Evolutionary conservation across 2,329 filamentous ascomycete genomes (phyloP).

Genomic region (Tolypocladium sp.): DNA sequence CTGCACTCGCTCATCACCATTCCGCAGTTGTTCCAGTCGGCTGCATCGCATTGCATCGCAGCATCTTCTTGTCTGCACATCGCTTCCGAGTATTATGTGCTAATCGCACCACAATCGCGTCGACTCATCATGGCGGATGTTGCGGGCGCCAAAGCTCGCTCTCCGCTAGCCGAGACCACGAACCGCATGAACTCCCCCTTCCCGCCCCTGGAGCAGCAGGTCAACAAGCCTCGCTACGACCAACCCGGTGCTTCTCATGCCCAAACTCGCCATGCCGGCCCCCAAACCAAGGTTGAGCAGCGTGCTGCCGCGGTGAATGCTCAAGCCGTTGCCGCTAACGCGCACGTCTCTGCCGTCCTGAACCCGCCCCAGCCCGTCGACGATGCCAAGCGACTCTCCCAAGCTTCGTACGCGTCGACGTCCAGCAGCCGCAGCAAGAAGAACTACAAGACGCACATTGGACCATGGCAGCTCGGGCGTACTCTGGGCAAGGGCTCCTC

Average conservation of each 20-base stretch:
- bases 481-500: constrained; percentile 86
- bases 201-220: constrained; percentile 15
- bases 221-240: constrained; percentile 20
- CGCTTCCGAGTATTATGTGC: constrained; percentile 22
- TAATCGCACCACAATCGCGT: constrained; percentile 15
- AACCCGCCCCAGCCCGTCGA: constrained; percentile 20
- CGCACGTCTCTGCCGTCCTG: constrained; percentile 13
- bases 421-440: constrained; percentile 29
- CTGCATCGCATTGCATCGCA: neutral
- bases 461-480: constrained; percentile 86
- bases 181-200: constrained; percentile 35
- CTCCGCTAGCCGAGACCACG: constrained; percentile 38
- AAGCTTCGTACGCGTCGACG: constrained; percentile 30
- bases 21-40: neutral
- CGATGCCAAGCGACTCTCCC: constrained; percentile 27
- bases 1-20: neutral
- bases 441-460: constrained; percentile 65
- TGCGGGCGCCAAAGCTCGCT: constrained; percentile 20
- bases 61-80: neutral
- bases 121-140: constrained; percentile 19
- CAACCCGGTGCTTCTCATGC: constrained; percentile 8
- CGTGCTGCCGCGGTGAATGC: neutral
- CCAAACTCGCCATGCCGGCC: constrained; percentile 2
- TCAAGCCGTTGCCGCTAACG: constrained; percentile 4
- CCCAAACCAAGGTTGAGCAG: neutral